Percentiles rank a stretch among this genome's conserved stretches.
Evolutionary conservation across 2,329 filamentous ascomycete species (phyloP).

Genomic region (Nannizziopsis barbatae): DNA sequence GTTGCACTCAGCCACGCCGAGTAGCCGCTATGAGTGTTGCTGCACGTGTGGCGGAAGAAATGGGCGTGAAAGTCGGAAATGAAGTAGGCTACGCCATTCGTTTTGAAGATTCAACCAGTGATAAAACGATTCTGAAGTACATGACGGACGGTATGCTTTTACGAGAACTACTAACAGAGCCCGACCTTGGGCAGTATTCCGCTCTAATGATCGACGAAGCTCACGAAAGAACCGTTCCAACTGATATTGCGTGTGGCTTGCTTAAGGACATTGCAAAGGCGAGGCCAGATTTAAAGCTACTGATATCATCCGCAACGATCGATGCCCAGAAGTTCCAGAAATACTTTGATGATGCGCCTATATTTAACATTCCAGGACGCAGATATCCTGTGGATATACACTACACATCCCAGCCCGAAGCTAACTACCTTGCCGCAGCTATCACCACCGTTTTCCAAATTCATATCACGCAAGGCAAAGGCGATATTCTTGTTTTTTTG

Average conservation of each 20-base stretch:
- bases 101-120: slow-evolving; percentile 83
- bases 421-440: slow-evolving; percentile 82
- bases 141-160: slow-evolving; percentile 96
- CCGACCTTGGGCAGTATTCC: slow-evolving; percentile 69
- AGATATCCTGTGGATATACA: slow-evolving; percentile 84
- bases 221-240: slow-evolving; percentile 83
- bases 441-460: slow-evolving; percentile 94
- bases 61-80: slow-evolving; percentile 77
- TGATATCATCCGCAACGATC: slow-evolving; percentile 91
- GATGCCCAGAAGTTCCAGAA: slow-evolving; percentile 83
- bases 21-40: slow-evolving; percentile 97
- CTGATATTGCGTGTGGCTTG: slow-evolving; percentile 78
- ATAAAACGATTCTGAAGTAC: slow-evolving; percentile 87
- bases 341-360: slow-evolving; percentile 86
- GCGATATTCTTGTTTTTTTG: slow-evolving; percentile 88
- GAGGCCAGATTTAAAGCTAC: slow-evolving; percentile 71
- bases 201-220: slow-evolving; percentile 95
- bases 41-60: slow-evolving; percentile 88
- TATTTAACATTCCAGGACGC: slow-evolving; percentile 87
- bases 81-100: slow-evolving; percentile 92
- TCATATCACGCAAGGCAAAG: slow-evolving; percentile 70
- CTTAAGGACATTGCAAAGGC: slow-evolving; percentile 79
- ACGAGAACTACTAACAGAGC: slow-evolving; percentile 79
- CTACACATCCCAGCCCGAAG: slow-evolving; percentile 81
- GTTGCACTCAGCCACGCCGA: slow-evolving; percentile 85